Conservation (phyloP, 176 grass and related monocot genomes). For the Musa troglodytarum region DNA sequence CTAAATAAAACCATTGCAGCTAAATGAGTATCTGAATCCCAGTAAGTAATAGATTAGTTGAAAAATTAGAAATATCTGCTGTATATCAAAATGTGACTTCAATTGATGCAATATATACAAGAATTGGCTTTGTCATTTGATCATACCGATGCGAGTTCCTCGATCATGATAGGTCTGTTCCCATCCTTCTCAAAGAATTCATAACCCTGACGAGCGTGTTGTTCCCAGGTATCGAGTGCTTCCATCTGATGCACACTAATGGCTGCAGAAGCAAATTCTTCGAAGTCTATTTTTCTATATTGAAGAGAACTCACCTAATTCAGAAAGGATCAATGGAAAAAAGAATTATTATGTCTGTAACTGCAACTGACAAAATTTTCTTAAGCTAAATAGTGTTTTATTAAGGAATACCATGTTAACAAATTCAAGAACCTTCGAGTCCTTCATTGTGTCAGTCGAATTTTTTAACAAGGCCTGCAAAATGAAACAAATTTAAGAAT, state of each 20-base stretch:
- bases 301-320: slow-evolving; percentile 92
- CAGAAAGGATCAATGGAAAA: slow-evolving; percentile 3
- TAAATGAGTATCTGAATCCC: no score
- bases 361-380: not conserved
- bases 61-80: no score
- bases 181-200: slow-evolving; percentile 97
- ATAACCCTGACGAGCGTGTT: slow-evolving; percentile 67
- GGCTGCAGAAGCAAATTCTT: slow-evolving; percentile 86
- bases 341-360: not conserved
- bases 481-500: not conserved
- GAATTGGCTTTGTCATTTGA: no score
- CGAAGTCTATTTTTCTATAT: slow-evolving; percentile 97
- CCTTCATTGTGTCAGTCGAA: slow-evolving; percentile 92
- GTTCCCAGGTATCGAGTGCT: slow-evolving; percentile 92
- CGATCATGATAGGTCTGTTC: slow-evolving; percentile 96
- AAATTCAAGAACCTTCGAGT: slow-evolving; percentile 93
- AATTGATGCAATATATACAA: no score
- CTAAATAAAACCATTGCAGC: no score
- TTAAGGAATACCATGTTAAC: slow-evolving; percentile 56
- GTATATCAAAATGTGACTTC: no score
- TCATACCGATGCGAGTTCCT: slow-evolving; percentile 91
- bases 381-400: not conserved
- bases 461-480: slow-evolving; percentile 73
- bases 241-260: slow-evolving; percentile 98
- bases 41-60: no score